These are phyloP conservation scores for Trichoderma atroviride DNA, from an alignment of 2,329 filamentous ascomycete genomes.

Conservation along the genomic window DNA sequence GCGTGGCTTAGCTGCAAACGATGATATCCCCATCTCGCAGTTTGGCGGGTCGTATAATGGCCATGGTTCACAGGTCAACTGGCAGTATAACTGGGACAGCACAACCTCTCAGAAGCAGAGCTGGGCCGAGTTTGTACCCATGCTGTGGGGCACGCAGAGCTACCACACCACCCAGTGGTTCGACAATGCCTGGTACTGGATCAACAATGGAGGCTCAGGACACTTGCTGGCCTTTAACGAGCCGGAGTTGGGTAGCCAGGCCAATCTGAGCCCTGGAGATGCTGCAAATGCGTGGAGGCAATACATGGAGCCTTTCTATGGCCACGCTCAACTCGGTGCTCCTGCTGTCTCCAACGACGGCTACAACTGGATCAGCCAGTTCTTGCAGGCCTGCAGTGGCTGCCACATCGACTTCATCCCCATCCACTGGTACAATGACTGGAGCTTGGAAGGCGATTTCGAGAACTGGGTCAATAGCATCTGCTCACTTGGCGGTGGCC, in stretches of 20 bases:
- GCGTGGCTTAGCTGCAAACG: conserved; percentile 31
- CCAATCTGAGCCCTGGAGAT: conserved; percentile 35
- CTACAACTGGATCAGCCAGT: conserved; percentile 47
- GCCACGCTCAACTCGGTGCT: conserved; percentile 48
- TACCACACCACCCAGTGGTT: conserved; percentile 30
- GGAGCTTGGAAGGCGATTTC: conserved; percentile 44
- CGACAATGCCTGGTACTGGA: conserved; percentile 27
- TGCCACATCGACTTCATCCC: conserved; percentile 50
- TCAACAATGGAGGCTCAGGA: conserved; percentile 28
- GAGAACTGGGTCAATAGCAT: conserved; percentile 47
- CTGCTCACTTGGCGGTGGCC: conserved; percentile 39
- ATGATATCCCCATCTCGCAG: conserved; percentile 29
- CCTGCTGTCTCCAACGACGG: conserved; percentile 53
- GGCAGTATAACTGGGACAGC: conserved; percentile 36
- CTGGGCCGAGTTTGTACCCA: conserved; percentile 32
- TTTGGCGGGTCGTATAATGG: conserved; percentile 13
- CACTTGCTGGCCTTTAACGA: conserved; percentile 35
- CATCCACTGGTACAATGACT: conserved; percentile 52
- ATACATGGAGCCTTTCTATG: conserved; percentile 50
- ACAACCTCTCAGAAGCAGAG: conserved; percentile 30
- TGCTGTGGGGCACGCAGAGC: conserved; percentile 32
- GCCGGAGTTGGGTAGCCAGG: conserved; percentile 31
- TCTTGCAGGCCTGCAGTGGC: conserved; percentile 45
- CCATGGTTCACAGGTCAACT: conserved; percentile 30
- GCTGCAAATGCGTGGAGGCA: conserved; percentile 45